A percentile compares a stretch with the other conserved stretches of the same genome.
Evolutionary conservation across 257 asterid species (phyloP).

Genomic region (Cynanchum wilfordii): DNA sequence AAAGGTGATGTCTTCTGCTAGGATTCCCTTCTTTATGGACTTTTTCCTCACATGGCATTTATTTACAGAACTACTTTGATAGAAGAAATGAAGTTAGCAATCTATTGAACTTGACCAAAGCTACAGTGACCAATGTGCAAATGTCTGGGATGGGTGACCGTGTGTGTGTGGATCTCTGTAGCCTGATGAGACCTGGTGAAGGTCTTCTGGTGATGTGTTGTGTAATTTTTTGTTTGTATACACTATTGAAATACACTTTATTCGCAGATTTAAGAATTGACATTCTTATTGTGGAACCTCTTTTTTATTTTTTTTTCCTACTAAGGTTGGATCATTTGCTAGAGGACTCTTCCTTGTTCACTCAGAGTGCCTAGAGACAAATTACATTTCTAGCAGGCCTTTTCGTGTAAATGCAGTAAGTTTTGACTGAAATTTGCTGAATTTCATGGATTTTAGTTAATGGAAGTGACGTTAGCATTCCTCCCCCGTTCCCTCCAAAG

Average conservation of each 20-base stretch:
- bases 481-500: too few relatives aligned
- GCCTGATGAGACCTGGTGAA: constrained; percentile 90
- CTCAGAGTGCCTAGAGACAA: constrained; percentile 85
- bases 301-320: constrained; percentile 1
- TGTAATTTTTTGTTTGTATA: constrained; percentile 3
- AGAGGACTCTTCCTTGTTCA: constrained; percentile 93
- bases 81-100: constrained; percentile 48
- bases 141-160: constrained; percentile 91
- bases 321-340: constrained; percentile 86
- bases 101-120: constrained; percentile 53
- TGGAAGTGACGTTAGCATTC: background rate
- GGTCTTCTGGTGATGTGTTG: constrained; percentile 71
- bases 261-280: background rate
- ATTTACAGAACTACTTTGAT: constrained; percentile 62
- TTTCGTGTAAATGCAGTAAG: constrained; percentile 93
- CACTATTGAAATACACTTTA: background rate
- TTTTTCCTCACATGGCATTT: constrained; percentile 19
- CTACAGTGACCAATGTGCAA: constrained; percentile 53
- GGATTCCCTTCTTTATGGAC: constrained; percentile 11
- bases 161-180: constrained; percentile 89
- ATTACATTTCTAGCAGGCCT: constrained; percentile 92
- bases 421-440: constrained; percentile 15
- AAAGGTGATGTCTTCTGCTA: constrained; percentile 44
- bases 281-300: constrained; percentile 13
- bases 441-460: background rate